Conservation (phyloP, 139 green algal genomes). For the Zygnema cylindricum region DNA sequence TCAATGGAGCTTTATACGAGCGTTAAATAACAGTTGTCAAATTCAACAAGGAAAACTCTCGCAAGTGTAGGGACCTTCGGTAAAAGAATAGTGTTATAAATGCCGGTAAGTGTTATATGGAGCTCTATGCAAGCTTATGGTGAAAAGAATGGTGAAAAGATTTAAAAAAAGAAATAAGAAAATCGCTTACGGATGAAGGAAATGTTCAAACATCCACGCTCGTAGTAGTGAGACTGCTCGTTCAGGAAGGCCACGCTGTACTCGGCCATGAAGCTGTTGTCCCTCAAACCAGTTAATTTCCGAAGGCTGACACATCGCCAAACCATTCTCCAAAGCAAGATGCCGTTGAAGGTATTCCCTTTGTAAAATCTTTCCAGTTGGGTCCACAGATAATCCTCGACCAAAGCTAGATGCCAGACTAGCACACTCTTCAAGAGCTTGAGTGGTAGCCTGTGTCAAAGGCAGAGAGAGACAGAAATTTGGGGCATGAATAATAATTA, state of each 20-base stretch:
- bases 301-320: no score
- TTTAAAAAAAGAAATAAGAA: neutral
- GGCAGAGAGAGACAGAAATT: neutral
- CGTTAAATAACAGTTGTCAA: no score
- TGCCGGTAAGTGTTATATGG: neutral
- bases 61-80: neutral
- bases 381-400: no score
- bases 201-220: slow-evolving; percentile 40
- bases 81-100: neutral
- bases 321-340: no score
- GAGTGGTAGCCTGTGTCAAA: neutral
- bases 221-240: neutral
- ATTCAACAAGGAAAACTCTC: no score
- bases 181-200: slow-evolving; percentile 46
- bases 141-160: neutral
- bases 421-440: neutral
- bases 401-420: no score
- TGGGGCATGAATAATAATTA: no score
- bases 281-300: no score
- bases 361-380: no score
- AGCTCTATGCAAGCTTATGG: slow-evolving; percentile 5
- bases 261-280: no score
- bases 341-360: no score
- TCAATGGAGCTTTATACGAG: no score
- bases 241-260: slow-evolving; percentile 32